Percentiles rank a stretch among this genome's conserved stretches.
phyloP scores from a whole-genome alignment of 78 protist species.

The Dictyostelium firmibasis region DNA sequence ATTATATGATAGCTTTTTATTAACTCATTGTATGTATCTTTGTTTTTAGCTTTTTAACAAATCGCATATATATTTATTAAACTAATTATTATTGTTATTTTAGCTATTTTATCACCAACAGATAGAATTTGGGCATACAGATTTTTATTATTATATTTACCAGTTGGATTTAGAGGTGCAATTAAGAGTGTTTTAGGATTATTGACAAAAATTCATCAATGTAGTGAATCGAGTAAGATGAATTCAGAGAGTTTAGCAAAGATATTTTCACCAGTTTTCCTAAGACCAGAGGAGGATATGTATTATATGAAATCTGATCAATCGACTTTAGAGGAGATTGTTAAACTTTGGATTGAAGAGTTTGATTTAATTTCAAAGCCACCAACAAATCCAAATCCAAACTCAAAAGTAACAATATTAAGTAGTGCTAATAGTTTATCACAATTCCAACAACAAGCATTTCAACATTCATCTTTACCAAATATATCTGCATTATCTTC shows the following conservation, averaged over 20 bases:
- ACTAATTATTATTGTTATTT: neutral
- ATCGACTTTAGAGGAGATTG: constrained; percentile 23
- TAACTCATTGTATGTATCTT: constrained; percentile 48
- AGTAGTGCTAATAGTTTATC: neutral
- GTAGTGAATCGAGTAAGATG: constrained; percentile 19
- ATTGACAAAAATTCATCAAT: constrained; percentile 16
- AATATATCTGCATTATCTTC: neutral
- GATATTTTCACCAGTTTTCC: constrained; percentile 49
- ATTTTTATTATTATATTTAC: constrained; percentile 62
- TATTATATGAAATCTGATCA: constrained; percentile 66
- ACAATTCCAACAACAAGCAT: neutral
- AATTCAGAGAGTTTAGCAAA: constrained; percentile 13
- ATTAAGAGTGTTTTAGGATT: constrained; percentile 29
- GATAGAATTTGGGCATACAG: constrained; percentile 77
- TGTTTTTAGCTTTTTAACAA: neutral
- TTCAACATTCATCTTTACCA: constrained; percentile 4
- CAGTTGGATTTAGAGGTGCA: constrained; percentile 58
- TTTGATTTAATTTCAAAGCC: constrained; percentile 61
- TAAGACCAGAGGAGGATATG: constrained; percentile 73
- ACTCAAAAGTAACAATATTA: neutral
- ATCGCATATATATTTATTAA: neutral
- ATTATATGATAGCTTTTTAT: constrained; percentile 58
- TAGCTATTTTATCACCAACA: constrained; percentile 49
- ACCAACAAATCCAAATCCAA: constrained; percentile 16
- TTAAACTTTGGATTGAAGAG: constrained; percentile 72